Evolutionary conservation across 139 green algal genomes (phyloP).

Genomic region (Medakamo hakoo): DNA sequence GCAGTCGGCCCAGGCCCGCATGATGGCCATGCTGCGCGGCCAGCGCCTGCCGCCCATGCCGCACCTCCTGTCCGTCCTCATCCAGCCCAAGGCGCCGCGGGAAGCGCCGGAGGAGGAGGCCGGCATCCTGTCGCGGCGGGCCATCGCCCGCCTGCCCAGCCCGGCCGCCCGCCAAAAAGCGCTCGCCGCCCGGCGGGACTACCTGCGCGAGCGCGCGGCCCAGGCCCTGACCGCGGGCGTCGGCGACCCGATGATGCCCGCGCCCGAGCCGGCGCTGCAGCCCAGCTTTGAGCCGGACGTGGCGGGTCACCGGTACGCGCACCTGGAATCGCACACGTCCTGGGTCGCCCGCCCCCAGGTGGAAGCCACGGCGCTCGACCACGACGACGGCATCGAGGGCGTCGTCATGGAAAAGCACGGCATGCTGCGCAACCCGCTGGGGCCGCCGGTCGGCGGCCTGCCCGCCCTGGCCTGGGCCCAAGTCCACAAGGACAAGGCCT

Average conservation of each 20-base stretch:
- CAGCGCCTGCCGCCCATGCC: slow-evolving; percentile 49
- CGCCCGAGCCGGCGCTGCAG: slow-evolving; percentile 42
- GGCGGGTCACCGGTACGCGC: slow-evolving; percentile 43
- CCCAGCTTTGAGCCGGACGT: slow-evolving; percentile 56
- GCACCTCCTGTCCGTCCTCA: slow-evolving; percentile 33
- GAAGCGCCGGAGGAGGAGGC: not conserved
- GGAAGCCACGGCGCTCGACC: slow-evolving; percentile 41
- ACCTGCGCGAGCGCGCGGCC: slow-evolving; percentile 20
- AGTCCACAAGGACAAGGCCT: slow-evolving; percentile 63
- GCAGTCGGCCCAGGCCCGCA: slow-evolving; percentile 1
- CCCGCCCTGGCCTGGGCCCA: slow-evolving; percentile 27
- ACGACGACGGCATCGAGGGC: slow-evolving; percentile 54
- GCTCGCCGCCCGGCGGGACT: slow-evolving; percentile 22
- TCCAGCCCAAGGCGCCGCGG: not conserved
- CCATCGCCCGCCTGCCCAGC: not conserved
- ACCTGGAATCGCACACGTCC: slow-evolving; percentile 32
- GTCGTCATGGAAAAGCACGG: slow-evolving; percentile 39
- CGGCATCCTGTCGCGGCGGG: not conserved
- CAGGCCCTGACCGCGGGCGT: slow-evolving; percentile 19
- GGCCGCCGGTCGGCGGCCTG: slow-evolving; percentile 24
- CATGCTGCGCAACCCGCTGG: slow-evolving; percentile 22
- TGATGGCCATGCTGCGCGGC: slow-evolving; percentile 6
- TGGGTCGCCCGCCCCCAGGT: slow-evolving; percentile 37
- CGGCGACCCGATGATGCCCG: slow-evolving; percentile 28
- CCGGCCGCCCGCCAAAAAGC: slow-evolving; percentile 1